phyloP scores from a whole-genome alignment of 768 basidiomycete genomes.

The Pleurotus salmoneostramineus region DNA sequence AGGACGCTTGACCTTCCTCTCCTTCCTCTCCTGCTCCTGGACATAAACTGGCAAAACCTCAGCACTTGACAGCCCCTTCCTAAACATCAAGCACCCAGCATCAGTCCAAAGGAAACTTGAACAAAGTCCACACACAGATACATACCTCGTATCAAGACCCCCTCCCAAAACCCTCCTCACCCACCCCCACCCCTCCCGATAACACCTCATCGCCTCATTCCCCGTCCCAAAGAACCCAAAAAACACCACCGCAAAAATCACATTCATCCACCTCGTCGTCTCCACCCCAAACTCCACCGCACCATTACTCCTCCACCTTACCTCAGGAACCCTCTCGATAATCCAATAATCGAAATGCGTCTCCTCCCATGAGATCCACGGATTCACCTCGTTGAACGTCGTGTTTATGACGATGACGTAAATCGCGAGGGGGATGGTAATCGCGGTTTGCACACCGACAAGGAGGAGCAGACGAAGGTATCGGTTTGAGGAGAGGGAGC shows the following conservation, averaged over 20 bases:
- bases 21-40: background rate
- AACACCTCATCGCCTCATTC: conserved; percentile 45
- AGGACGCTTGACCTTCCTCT: background rate
- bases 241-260: conserved; percentile 42
- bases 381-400: conserved; percentile 20
- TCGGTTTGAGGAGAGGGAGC: conserved; percentile 28
- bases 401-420: conserved; percentile 24
- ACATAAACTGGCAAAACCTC: background rate
- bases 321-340: conserved; percentile 25
- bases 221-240: conserved; percentile 59
- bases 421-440: conserved; percentile 35
- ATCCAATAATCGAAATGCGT: conserved; percentile 38
- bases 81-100: background rate
- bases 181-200: conserved; percentile 13
- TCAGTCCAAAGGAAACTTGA: background rate
- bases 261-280: conserved; percentile 34
- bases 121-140: background rate
- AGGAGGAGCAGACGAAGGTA: conserved; percentile 51
- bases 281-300: conserved; percentile 20
- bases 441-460: conserved; percentile 33
- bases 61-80: background rate
- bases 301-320: conserved; percentile 23
- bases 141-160: background rate
- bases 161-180: background rate
- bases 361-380: conserved; percentile 40